These are phyloP conservation scores for Cichorium intybus DNA, from an alignment of 140 eudicot species.

Conservation along the genomic window DNA sequence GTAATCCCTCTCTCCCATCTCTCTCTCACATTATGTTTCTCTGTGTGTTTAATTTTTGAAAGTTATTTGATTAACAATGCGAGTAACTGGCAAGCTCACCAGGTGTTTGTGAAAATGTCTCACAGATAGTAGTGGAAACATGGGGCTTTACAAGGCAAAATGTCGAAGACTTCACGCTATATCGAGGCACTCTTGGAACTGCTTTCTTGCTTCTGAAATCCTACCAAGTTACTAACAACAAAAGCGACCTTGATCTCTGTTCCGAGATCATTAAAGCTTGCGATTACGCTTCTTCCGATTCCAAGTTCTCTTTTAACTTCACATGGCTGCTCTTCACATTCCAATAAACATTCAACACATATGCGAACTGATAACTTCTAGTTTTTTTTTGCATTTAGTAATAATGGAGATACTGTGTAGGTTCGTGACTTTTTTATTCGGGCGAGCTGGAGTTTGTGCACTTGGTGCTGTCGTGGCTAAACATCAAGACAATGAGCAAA, in stretches of 20 bases:
- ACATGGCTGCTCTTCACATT: no score
- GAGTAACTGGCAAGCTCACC: background rate
- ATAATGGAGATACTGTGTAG: slow-evolving; percentile 24
- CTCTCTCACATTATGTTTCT: background rate
- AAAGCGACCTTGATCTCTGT: slow-evolving; percentile 48
- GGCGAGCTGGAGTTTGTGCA: slow-evolving; percentile 83
- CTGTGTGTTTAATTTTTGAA: background rate
- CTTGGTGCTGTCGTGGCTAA: slow-evolving; percentile 81
- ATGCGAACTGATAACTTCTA: no score
- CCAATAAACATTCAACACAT: no score
- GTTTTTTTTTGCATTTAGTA: background rate
- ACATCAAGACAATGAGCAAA: slow-evolving; percentile 33
- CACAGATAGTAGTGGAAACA: slow-evolving; percentile 58
- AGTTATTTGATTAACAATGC: background rate
- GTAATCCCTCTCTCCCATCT: slow-evolving; percentile 24
- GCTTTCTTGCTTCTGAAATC: slow-evolving; percentile 65
- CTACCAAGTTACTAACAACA: slow-evolving; percentile 42
- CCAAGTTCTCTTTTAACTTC: slow-evolving; percentile 40
- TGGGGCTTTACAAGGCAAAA: slow-evolving; percentile 51
- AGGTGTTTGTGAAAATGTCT: slow-evolving; percentile 13
- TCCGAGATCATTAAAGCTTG: slow-evolving; percentile 69
- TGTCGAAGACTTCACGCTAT: slow-evolving; percentile 40
- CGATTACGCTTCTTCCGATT: slow-evolving; percentile 51
- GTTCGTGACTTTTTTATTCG: slow-evolving; percentile 55
- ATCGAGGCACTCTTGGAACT: slow-evolving; percentile 64